These are phyloP conservation scores for Penicillium flavigenum DNA, from an alignment of 495 filamentous ascomycete genomes.

Conservation along the genomic window DNA sequence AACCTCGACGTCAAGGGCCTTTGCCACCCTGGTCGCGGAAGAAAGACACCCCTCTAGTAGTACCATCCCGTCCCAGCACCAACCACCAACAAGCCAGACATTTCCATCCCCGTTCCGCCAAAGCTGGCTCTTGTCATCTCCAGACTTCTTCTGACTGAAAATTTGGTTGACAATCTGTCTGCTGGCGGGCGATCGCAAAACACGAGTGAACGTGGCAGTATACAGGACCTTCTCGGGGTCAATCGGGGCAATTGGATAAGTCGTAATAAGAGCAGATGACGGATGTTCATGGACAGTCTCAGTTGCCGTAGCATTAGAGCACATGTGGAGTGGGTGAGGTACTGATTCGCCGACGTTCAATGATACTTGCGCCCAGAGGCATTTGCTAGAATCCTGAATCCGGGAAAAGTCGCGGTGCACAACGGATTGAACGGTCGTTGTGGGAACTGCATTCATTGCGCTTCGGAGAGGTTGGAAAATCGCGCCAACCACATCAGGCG, in stretches of 20 bases:
- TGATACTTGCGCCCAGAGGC: constrained; percentile 5
- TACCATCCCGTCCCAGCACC: constrained; percentile 68
- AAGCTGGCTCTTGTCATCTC: constrained; percentile 6
- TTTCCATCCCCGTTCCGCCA: constrained; percentile 53
- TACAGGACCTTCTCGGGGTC: constrained; percentile 32
- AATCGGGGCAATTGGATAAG: constrained; percentile 32
- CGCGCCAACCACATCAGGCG: constrained; percentile 40
- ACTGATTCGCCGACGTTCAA: background rate
- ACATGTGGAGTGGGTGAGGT: constrained; percentile 27
- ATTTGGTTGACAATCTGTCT: constrained; percentile 35
- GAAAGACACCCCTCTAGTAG: constrained; percentile 58
- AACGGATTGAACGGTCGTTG: constrained; percentile 39
- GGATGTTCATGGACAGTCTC: constrained; percentile 41
- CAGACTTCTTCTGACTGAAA: constrained; percentile 22
- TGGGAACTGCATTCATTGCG: constrained; percentile 43
- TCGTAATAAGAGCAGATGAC: constrained; percentile 34
- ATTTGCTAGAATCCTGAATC: constrained; percentile 10
- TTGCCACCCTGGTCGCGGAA: constrained; percentile 53
- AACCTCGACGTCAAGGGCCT: constrained; percentile 48
- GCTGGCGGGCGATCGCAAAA: constrained; percentile 35
- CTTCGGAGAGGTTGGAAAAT: constrained; percentile 44
- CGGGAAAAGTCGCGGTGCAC: constrained; percentile 42
- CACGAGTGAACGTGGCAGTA: constrained; percentile 31
- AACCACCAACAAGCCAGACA: constrained; percentile 55
- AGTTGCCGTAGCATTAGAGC: constrained; percentile 28